phyloP scores from a whole-genome alignment of 1,284 basidiomycete genomes.

The Ceratobasidium sp. region DNA sequence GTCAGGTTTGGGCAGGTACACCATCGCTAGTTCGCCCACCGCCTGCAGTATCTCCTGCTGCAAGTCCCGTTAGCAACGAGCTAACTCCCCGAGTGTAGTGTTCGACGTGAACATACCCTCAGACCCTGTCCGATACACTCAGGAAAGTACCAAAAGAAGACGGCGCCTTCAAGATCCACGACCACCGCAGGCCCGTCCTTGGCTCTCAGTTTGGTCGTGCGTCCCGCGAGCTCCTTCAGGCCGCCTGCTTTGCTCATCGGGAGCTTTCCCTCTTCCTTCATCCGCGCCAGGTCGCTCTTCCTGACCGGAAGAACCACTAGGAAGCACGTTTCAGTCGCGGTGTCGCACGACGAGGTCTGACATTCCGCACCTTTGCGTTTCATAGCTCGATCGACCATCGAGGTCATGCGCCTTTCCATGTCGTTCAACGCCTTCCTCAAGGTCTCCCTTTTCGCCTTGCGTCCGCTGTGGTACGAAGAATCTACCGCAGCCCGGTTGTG shows the following conservation, averaged over 20 bases:
- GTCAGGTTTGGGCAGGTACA: slow-evolving; percentile 4
- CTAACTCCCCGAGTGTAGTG: too few species aligned
- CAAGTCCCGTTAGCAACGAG: too few species aligned
- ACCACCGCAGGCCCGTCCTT: not conserved
- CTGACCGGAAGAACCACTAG: not conserved
- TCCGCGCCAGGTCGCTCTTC: not conserved
- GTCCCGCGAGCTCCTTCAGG: not conserved
- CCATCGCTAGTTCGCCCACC: slow-evolving; percentile 3
- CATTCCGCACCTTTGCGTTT: not conserved
- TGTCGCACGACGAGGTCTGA: not conserved
- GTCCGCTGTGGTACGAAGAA: not conserved
- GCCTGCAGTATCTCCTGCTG: slow-evolving; percentile 2
- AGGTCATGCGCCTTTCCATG: not conserved
- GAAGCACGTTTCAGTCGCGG: not conserved
- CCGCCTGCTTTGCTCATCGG: not conserved
- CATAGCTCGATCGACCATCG: not conserved
- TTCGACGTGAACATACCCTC: not conserved
- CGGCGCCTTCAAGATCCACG: slow-evolving; percentile 3
- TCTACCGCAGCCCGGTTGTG: not conserved
- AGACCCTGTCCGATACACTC: not conserved
- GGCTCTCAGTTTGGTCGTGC: not conserved
- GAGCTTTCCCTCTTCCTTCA: not conserved
- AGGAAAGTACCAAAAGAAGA: slow-evolving; percentile 33
- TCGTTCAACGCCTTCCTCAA: slow-evolving; percentile 1
- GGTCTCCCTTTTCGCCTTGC: not conserved